Evolutionary conservation across 306 rosid species (phyloP), one percentile per base, ranked within the genome.

Genomic region (Mimosa bimucronata): DNA sequence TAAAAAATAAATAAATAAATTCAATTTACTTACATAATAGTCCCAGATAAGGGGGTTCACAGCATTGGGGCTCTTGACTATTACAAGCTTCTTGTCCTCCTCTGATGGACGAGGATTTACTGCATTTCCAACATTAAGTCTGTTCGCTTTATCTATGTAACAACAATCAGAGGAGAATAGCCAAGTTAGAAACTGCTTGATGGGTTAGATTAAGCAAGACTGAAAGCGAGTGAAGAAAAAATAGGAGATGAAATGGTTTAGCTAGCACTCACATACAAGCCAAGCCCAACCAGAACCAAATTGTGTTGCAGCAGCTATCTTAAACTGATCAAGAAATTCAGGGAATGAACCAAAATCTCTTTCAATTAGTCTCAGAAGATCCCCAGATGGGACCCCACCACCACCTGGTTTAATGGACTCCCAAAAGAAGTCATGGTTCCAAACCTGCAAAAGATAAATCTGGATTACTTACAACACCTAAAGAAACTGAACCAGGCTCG

Each of bases 341-440:
- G 89, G 95, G 70, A 84, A 92, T 30, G 97, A 94, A 73, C 90
- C 97, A 58, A 94, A 94, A 82, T 94, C 97, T 85, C 98, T 88
- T 81, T 88, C 90, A 57, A 94, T 92, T 70, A 92, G 86, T 85
- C 73, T 83, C 61, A 92, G 91, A 90, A 94, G 92, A 61, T 94
- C 95, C 73, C 92, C 97, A 3, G 92, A 80, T 69, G 97, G 97
- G 82, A 74, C 88, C 78, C 94, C 94, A 73, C 98, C 97, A 2
- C 97, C 97, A 29, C 90, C 90, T 46, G 97, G 98, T 85, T 92
- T 88, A 89, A 94, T 91, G 82, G 95, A 92, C 75, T 88, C 98
- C 99, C 99, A 95, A 79, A 95, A 93, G 85, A 95, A 95, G 84
- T 90, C 97, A 73, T 95, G 98, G 87, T 93, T 95, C 98, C 98